Percentiles rank a stretch among this genome's conserved stretches.
phyloP scores from a whole-genome alignment of 1,139 yeast genomes.

The Yamadazyma siamensis region DNA sequence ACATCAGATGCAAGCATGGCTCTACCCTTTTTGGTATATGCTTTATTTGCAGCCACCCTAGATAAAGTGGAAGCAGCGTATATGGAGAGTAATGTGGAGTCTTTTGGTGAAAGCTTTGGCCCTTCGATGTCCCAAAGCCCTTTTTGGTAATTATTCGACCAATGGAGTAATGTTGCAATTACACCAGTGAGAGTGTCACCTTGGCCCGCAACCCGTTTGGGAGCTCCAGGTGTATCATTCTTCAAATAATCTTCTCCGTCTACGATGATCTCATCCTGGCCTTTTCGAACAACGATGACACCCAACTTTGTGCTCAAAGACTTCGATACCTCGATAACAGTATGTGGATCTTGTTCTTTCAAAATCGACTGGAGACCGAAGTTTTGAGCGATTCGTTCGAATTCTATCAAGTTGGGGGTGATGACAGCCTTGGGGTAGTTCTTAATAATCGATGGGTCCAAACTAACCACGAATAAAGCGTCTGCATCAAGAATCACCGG shows the following conservation, averaged over 20 bases:
- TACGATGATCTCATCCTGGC: constrained; percentile 61
- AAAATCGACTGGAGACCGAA: constrained; percentile 31
- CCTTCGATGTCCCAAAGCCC: constrained; percentile 49
- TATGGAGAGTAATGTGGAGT: constrained; percentile 57
- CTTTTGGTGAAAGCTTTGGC: constrained; percentile 27
- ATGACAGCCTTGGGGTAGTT: constrained; percentile 57
- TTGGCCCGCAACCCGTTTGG: constrained; percentile 46
- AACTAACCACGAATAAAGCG: constrained; percentile 62
- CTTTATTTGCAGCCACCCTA: constrained; percentile 60
- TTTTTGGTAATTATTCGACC: constrained; percentile 53
- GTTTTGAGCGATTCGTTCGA: constrained; percentile 57
- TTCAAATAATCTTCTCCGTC: constrained; percentile 39
- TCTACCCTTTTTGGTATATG: constrained; percentile 64
- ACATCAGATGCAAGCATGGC: constrained; percentile 85
- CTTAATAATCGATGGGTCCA: constrained; percentile 50
- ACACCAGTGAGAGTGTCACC: constrained; percentile 48
- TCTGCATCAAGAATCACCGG: constrained; percentile 91
- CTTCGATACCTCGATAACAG: constrained; percentile 27
- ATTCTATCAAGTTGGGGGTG: constrained; percentile 91
- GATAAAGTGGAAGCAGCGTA: constrained; percentile 73
- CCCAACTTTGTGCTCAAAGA: constrained; percentile 56
- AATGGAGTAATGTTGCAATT: constrained; percentile 37
- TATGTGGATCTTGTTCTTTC: constrained; percentile 21
- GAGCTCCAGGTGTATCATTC: constrained; percentile 55
- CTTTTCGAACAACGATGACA: constrained; percentile 71